phyloP scores from a whole-genome alignment of 768 basidiomycete species.

The Kwoniella dendrophila region DNA sequence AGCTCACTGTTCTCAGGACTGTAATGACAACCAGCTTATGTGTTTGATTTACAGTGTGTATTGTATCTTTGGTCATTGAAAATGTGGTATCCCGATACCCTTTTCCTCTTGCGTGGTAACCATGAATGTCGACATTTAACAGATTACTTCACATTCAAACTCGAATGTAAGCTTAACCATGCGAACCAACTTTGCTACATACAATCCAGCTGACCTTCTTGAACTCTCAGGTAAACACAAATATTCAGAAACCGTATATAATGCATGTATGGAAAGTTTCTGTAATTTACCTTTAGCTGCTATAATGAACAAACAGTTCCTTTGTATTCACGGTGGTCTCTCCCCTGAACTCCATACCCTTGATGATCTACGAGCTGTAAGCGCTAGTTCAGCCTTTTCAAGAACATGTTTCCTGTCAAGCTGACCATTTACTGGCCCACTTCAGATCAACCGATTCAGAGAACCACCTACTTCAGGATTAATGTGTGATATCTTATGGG shows the following conservation, averaged over 20 bases:
- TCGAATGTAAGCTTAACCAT: constrained; percentile 76
- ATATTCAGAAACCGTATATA: constrained; percentile 94
- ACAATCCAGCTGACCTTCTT: constrained; percentile 11
- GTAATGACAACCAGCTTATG: neutral
- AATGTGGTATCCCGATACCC: constrained; percentile 97
- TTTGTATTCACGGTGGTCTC: constrained; percentile 96
- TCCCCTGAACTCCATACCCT: constrained; percentile 93
- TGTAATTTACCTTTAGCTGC: constrained; percentile 93
- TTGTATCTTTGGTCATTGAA: constrained; percentile 97
- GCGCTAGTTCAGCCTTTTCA: constrained; percentile 45
- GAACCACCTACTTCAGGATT: constrained; percentile 96
- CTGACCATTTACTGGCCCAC: neutral
- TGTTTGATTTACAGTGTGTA: constrained; percentile 69
- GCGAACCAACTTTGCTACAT: neutral
- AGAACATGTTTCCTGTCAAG: neutral
- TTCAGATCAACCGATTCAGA: constrained; percentile 92
- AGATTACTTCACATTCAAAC: constrained; percentile 98
- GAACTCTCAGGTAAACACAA: constrained; percentile 84
- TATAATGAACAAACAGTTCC: constrained; percentile 98
- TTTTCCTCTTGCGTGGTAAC: constrained; percentile 95
- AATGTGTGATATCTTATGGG: constrained; percentile 99
- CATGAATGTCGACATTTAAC: constrained; percentile 99
- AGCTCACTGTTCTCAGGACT: constrained; percentile 25
- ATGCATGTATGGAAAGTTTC: constrained; percentile 97
- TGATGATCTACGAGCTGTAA: constrained; percentile 84